Base-by-base conservation (phyloP, 306 rosid genomes). In the Begonia fuchsioides region DNA sequence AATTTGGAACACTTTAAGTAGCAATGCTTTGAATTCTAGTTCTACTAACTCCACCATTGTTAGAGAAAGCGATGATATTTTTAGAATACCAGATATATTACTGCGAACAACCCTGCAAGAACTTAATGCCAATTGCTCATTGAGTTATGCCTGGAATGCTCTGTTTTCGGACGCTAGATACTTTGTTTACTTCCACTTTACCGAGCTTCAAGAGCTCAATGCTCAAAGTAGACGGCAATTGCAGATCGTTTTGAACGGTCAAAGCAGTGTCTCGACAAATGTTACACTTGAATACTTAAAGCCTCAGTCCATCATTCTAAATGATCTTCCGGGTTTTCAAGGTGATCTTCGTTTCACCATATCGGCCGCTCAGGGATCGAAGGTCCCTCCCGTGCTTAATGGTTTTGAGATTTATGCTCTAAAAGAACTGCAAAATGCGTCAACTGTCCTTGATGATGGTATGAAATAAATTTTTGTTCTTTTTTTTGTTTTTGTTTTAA, bases 171-270 rank as follows among this genome's bases (percentile, higher is more conserved):
- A 40, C 38, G 18, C 53, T 4, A 39, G 12, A 38, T 39, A 49
- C 50, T 54, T 14, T 20, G 40, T 67, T 43, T 60, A 50, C 54
- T 67, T 67, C 52, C 72, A 67, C 58, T 67, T 67, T 50, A 39
- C 48, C 60, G 72, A 60, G 39, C 49, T 50, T 18, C 16, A 53
- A 11, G 11, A 50, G 43, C 54, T 59, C 49, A n/a, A 18, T 13
- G 58, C 38, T 7, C 43, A 62, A 5, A 12, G 44, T 12, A 53
- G 14, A 45, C 55, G 72, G 51, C 47, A 43, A 15, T 13, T 61
- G 41, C 13, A 15, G 32, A 50, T 67, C 17, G 35, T 14, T 50
- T 15, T 68, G 20, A 32, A 47, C 41, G 68, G 11, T 13, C 48
- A 52, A 49, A 13, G 8, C 26, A 10, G 17, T 26, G 39, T 35